Evolutionary conservation across 1,284 basidiomycete genomes (phyloP), one percentile per base, ranked within the genome.

Genomic region (Cystobasidium sp.): DNA sequence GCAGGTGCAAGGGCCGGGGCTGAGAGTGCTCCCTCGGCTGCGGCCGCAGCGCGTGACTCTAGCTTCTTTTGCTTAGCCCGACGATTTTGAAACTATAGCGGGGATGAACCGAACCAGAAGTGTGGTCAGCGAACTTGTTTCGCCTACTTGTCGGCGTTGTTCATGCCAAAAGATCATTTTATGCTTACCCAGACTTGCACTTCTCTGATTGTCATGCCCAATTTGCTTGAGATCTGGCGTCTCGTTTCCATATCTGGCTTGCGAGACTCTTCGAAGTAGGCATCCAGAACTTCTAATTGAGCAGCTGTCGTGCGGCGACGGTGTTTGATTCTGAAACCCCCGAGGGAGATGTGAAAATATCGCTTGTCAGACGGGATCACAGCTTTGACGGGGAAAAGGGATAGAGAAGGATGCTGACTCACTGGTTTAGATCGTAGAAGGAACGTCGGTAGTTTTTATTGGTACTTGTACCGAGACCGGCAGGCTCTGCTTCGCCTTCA

Each of bases 141-240:
- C 31, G 31, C 31, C 31, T 31, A 5, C 31, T 2, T 31, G 31
- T 31, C 31, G 31, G 31, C 31, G 5, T 31, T 31, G 31, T 1
- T 31, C 5, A 31, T 31, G 31, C 31, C 31, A 31, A 31, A 31
- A 31, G 2, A 44, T 51, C 10, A 58, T n/a, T 39, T 12, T 16
- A 46, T 1, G 59, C 78, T 64, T 52, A 69, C 83, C 81, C 88
- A 79, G 77, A 95, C 94, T 87, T 97, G 94, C 1, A 97, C 92
- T 55, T 93, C 93, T 75, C 94, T 86, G 31, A 93, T 88, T 22
- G 91, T 92, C 93, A 97, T 97, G 76, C 89, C 90, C 62, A 97
- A 87, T 83, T 93, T 86, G 8, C 86, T 84, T 0, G 93, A 91
- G 63, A 97, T 87, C 77, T 88, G 85, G 81, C 91, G 91, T 77